Base-by-base conservation (phyloP, 2,329 filamentous ascomycete genomes). In the Beauveria sp. region DNA sequence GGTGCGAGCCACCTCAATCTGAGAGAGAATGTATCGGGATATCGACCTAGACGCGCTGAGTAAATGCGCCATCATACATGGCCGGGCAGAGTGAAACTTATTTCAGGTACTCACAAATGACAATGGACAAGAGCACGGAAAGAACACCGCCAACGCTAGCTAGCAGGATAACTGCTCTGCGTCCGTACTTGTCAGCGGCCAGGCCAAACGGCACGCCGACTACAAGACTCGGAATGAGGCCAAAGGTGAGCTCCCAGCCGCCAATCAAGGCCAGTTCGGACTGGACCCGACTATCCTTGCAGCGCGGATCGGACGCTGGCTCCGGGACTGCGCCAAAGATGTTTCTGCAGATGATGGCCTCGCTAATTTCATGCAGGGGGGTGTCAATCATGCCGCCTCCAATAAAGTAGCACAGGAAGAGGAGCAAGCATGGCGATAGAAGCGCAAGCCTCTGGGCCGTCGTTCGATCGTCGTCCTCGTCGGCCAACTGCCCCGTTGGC, bases 201-300 rank as follows among this genome's bases (percentile, higher is more conserved):
- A 67, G 37, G 16, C 65, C 65, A 56, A 62, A 66, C 22, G 64
- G 66, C 7, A 67, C 61, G 9, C 62, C 62, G 43, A 62, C 64
- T 3, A 66, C 28, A 5, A 66, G 47, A 26, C 62, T 62, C 3
- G 65, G 66, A 20, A 67, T 41, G 30, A 66, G 30, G 16, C 37
- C 59, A 46, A 67, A 65, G 7, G 65, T 64, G 9, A 63, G 53
- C 22, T 65, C 58, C 63, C 66, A 66, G 4, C 65, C 66, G 20
- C 47, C 48, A 5, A 66, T 62, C 5, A 66, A 26, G 5, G 65
- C 65, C 41, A 67, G 59, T 59, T 67, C 66, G 2, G 64, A 50
- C 64, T 67, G 65, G 10, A 67, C 64, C 5, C 30, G 52, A n/a
- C 44, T 55, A n/a, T 61, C 61, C 58, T 67, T 67, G 57, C 66